phyloP scores from a whole-genome alignment of 164 flowering plant species.

The Chimonanthus praecox region DNA sequence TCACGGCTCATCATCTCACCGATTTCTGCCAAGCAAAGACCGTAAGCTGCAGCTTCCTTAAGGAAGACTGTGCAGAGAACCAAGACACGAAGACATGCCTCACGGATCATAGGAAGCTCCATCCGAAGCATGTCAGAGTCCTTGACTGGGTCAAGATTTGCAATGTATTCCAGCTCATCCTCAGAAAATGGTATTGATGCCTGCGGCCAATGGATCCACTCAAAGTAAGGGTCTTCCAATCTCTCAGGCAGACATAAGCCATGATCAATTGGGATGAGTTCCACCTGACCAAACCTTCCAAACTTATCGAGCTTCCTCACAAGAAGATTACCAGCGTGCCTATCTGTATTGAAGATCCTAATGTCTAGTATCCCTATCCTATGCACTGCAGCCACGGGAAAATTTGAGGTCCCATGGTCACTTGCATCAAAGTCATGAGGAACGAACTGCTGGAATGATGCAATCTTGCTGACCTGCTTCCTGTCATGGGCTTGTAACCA shows the following conservation, averaged over 20 bases:
- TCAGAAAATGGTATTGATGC: conserved; percentile 66
- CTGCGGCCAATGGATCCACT: conserved; percentile 80
- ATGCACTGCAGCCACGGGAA: conserved; percentile 61
- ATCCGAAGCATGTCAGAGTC: conserved; percentile 57
- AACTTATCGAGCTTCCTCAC: conserved; percentile 47
- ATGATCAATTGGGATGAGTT: conserved; percentile 68
- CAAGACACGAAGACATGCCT: conserved; percentile 56
- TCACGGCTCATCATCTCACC: conserved; percentile 78
- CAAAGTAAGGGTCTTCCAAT: conserved; percentile 72
- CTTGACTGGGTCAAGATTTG: conserved; percentile 40
- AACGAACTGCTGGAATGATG: conserved; percentile 60
- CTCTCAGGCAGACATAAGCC: conserved; percentile 67
- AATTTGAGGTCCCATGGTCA: conserved; percentile 65
- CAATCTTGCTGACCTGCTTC: conserved; percentile 54
- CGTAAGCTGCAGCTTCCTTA: conserved; percentile 52
- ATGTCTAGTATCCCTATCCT: conserved; percentile 67
- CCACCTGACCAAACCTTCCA: conserved; percentile 52
- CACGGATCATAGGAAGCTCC: conserved; percentile 68
- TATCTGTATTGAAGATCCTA: conserved; percentile 56
- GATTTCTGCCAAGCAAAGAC: conserved; percentile 57
- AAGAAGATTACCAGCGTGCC: conserved; percentile 65
- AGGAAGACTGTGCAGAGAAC: conserved; percentile 53
- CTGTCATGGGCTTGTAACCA: conserved; percentile 23
- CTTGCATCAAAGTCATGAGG: conserved; percentile 72
- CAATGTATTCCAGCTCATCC: conserved; percentile 62